Evolutionary conservation across 352 stramenopile genomes (phyloP).

Genomic region (Globisporangium nagaii): DNA sequence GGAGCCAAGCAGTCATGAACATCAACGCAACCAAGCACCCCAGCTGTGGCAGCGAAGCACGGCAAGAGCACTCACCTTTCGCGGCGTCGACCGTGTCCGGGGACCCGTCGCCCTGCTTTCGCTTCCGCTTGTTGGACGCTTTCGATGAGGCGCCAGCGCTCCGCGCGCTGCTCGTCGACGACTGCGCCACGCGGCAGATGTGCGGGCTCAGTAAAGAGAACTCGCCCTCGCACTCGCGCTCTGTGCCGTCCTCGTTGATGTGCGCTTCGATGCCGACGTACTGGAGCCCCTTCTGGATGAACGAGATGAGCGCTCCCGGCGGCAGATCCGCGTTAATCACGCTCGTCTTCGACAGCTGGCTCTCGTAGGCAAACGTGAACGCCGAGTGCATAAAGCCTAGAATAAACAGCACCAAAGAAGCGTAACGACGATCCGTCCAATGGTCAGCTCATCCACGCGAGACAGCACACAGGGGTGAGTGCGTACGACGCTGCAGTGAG

Average conservation of each 20-base stretch:
- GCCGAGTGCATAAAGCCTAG: constrained; percentile 94
- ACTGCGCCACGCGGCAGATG: constrained; percentile 84
- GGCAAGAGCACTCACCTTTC: too few relatives aligned
- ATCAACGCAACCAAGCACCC: too few relatives aligned
- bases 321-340: constrained; percentile 92
- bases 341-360: constrained; percentile 91
- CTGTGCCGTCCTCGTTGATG: constrained; percentile 87
- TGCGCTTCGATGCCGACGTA: constrained; percentile 91
- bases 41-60: too few relatives aligned
- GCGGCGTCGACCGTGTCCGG: constrained; percentile 52
- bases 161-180: constrained; percentile 58
- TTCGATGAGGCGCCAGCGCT: constrained; percentile 32
- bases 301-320: constrained; percentile 95
- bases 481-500: background rate
- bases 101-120: constrained; percentile 61
- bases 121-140: constrained; percentile 79
- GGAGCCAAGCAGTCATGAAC: constrained; percentile 6
- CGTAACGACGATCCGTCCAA: background rate
- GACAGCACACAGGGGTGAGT: background rate
- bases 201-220: constrained; percentile 92
- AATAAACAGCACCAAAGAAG: background rate
- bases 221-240: constrained; percentile 83
- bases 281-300: constrained; percentile 98
- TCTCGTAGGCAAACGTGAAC: constrained; percentile 99
- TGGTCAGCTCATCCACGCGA: background rate